Evolutionary conservation across 1,139 yeast genomes (phyloP).

Genomic region (Yamadazyma kanchanaburiensis): DNA sequence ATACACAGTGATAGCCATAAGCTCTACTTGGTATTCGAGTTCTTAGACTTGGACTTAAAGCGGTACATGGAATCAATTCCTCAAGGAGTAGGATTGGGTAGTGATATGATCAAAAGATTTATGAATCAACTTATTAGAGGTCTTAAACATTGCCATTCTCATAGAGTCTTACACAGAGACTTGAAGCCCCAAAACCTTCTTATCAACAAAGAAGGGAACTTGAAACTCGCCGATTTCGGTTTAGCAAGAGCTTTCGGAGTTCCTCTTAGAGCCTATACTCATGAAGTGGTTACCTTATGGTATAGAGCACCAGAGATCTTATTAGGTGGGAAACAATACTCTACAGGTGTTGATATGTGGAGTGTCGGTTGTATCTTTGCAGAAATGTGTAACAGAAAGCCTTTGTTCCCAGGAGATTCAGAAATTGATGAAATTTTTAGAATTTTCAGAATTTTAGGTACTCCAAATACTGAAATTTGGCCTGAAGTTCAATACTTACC

Average conservation of each 20-base stretch:
- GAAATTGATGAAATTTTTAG: constrained; percentile 97
- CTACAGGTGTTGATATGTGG: constrained; percentile 99
- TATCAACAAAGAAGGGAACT: constrained; percentile 91
- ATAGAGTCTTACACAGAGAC: constrained; percentile 92
- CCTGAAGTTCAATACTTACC: constrained; percentile 94
- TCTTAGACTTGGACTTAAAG: constrained; percentile 88
- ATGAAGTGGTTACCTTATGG: constrained; percentile 98
- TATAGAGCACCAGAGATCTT: constrained; percentile 95
- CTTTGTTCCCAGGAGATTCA: constrained; percentile 95
- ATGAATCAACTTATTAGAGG: constrained; percentile 93
- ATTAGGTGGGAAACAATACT: constrained; percentile 94
- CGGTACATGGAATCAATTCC: constrained; percentile 97
- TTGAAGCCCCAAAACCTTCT: constrained; percentile 93
- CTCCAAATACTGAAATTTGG: constrained; percentile 94
- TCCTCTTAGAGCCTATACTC: constrained; percentile 93
- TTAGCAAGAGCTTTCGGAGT: constrained; percentile 97
- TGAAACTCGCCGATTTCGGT: constrained; percentile 96
- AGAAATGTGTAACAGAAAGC: constrained; percentile 95
- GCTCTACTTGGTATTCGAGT: constrained; percentile 89
- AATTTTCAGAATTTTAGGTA: constrained; percentile 88
- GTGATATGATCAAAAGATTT: constrained; percentile 86
- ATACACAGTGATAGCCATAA: constrained; percentile 97
- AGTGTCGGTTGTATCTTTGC: constrained; percentile 98
- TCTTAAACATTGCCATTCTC: constrained; percentile 92
- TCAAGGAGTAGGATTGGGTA: constrained; percentile 84